Evolutionary conservation across 768 basidiomycete species (phyloP).

Genomic region (Boletus reticulatus): DNA sequence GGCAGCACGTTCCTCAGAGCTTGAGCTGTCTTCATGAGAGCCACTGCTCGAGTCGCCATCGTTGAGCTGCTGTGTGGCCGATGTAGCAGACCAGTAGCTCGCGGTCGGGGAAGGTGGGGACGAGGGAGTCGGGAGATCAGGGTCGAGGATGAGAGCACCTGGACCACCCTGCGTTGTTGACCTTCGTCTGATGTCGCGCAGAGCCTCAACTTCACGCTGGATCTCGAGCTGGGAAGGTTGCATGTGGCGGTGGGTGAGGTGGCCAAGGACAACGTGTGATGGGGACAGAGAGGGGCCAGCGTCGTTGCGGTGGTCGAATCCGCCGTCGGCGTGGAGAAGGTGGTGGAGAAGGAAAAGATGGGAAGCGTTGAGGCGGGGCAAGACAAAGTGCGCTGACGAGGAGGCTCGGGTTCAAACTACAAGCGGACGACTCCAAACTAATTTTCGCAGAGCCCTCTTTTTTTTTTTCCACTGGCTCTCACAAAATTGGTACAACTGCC

Average conservation of each 20-base stretch:
- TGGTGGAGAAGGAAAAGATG: not conserved
- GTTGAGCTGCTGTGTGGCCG: constrained; percentile 33
- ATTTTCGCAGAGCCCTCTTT: no score
- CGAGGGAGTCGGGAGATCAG: constrained; percentile 81
- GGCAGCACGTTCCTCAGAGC: constrained; percentile 31
- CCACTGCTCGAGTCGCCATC: constrained; percentile 46
- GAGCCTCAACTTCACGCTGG: constrained; percentile 80
- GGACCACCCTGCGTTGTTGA: constrained; percentile 74
- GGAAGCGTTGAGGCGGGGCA: not conserved
- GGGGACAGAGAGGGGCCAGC: constrained; percentile 1
- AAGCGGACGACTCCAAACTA: no score
- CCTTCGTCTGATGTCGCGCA: constrained; percentile 80
- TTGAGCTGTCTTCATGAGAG: constrained; percentile 40
- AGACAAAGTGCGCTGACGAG: constrained; percentile 5
- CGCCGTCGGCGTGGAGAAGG: constrained; percentile 4
- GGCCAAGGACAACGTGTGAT: constrained; percentile 14
- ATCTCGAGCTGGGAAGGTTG: constrained; percentile 86
- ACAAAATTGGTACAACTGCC: constrained; percentile 6
- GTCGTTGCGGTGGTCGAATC: not conserved
- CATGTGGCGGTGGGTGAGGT: constrained; percentile 32
- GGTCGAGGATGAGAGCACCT: constrained; percentile 82
- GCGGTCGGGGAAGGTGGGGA: constrained; percentile 58
- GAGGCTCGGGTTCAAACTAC: not conserved
- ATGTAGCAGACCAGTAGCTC: constrained; percentile 46
- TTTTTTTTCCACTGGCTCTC: not conserved